Conservation (phyloP, 805 yeast species). For the Barnettozyma californica region DNA sequence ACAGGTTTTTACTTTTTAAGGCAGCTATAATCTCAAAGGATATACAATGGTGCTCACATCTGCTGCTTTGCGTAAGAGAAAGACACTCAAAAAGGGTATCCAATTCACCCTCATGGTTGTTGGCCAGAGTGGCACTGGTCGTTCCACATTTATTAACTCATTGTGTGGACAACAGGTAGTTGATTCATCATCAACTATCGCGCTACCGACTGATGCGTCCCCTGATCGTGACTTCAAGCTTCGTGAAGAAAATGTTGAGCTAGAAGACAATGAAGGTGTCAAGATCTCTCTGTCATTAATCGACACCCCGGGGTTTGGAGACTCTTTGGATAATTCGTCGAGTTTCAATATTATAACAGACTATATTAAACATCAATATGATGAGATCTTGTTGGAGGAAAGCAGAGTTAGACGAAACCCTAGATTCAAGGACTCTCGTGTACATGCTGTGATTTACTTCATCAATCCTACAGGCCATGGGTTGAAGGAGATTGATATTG, state of each 20-base stretch:
- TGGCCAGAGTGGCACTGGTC: constrained; percentile 83
- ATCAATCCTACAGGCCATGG: constrained; percentile 86
- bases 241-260: constrained; percentile 76
- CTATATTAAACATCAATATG: constrained; percentile 76
- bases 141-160: constrained; percentile 90
- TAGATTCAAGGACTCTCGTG: constrained; percentile 77
- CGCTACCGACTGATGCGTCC: constrained; percentile 46
- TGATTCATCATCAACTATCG: constrained; percentile 57
- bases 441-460: constrained; percentile 69
- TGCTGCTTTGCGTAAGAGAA: constrained; percentile 63
- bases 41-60: constrained; percentile 33
- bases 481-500: constrained; percentile 69
- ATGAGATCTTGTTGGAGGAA: constrained; percentile 76
- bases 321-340: constrained; percentile 60
- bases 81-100: constrained; percentile 76
- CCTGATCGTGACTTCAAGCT: constrained; percentile 52
- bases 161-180: constrained; percentile 86
- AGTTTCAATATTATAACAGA: constrained; percentile 70
- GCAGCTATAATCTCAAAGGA: background rate
- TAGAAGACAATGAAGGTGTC: constrained; percentile 82
- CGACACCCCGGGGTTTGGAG: constrained; percentile 84
- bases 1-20: too few relatives aligned
- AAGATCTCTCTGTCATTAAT: constrained; percentile 71
- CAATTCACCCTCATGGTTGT: constrained; percentile 83
- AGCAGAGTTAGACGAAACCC: constrained; percentile 81